phyloP scores from a whole-genome alignment of 371 early-diverging fungal species.

The Haplosporangium sp. region DNA sequence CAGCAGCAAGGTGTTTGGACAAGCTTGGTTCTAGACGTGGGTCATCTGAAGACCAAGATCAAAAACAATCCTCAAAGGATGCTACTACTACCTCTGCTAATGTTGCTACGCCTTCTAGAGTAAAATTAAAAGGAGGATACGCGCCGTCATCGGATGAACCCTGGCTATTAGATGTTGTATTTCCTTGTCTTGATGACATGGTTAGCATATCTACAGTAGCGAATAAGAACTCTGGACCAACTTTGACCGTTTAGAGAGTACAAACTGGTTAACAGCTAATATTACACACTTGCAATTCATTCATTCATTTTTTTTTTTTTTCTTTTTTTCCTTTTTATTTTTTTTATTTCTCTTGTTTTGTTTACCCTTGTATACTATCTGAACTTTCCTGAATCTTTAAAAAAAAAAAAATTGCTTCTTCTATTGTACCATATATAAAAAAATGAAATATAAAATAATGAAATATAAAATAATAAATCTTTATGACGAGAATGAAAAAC shows the following conservation, averaged over 20 bases:
- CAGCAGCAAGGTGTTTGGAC: background rate
- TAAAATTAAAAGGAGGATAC: background rate
- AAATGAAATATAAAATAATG: background rate
- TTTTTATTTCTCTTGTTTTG: background rate
- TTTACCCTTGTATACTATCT: background rate
- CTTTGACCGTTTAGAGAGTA: background rate
- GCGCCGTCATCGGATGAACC: no score
- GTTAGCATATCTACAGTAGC: background rate
- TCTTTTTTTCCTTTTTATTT: background rate
- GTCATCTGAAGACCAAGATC: background rate
- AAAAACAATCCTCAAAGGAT: background rate
- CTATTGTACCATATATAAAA: no score
- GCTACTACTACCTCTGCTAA: background rate
- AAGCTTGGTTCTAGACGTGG: background rate
- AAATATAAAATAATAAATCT: background rate
- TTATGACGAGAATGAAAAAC: background rate
- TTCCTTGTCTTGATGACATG: background rate
- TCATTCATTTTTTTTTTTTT: background rate
- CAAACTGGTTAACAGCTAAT: no score
- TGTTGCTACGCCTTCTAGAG: background rate
- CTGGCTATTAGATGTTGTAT: background rate
- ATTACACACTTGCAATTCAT: background rate
- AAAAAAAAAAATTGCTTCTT: no score
- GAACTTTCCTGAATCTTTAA: no score
- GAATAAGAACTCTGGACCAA: background rate